Evolutionary conservation across 2,329 filamentous ascomycete genomes (phyloP).

Genomic region (Beauveria asiatica): DNA sequence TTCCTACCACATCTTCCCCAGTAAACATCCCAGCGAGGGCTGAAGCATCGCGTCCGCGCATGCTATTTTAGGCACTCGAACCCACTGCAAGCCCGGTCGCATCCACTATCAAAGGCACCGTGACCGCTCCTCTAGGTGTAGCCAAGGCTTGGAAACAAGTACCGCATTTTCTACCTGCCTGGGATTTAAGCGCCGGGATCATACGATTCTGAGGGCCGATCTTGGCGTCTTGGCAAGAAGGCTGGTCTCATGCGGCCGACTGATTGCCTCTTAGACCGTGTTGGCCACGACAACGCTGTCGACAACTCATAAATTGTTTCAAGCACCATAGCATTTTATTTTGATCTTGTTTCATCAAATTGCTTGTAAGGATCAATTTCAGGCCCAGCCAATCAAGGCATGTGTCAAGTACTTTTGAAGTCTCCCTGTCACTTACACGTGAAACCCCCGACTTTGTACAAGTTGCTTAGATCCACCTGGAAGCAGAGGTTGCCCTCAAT

Average conservation of each 20-base stretch:
- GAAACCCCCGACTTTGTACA: not conserved
- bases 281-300: not conserved
- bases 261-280: not conserved
- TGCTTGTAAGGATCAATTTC: too few species aligned
- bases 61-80: not conserved
- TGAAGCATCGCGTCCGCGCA: not conserved
- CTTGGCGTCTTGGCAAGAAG: not conserved
- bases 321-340: too few species aligned
- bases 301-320: not conserved
- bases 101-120: not conserved
- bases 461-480: slow-evolving; percentile 18
- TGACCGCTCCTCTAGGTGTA: not conserved
- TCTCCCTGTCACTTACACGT: not conserved
- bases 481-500: slow-evolving; percentile 22
- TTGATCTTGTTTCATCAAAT: too few species aligned
- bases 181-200: not conserved
- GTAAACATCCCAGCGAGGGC: not conserved
- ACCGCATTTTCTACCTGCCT: not conserved
- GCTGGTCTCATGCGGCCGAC: not conserved
- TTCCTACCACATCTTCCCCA: not conserved
- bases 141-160: not conserved
- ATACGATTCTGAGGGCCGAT: not conserved
- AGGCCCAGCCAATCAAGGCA: too few species aligned
- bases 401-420: too few species aligned
- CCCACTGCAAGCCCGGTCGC: not conserved